phyloP scores from a whole-genome alignment of 2,329 filamentous ascomycete species.

The Colletotrichum costaricense region DNA sequence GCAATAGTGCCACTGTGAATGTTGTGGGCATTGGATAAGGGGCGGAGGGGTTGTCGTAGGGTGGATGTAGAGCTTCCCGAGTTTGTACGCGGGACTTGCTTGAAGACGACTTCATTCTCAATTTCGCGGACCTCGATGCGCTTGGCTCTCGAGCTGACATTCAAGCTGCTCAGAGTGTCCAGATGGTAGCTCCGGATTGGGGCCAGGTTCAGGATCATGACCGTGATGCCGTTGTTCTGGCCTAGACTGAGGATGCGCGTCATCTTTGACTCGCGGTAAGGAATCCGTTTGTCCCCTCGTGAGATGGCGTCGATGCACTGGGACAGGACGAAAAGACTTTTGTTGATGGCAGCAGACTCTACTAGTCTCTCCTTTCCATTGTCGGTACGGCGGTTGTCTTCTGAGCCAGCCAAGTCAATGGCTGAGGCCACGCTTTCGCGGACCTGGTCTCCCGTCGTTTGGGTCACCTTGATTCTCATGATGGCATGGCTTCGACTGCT shows the following conservation, averaged over 20 bases:
- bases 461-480: constrained; percentile 87
- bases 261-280: constrained; percentile 97
- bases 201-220: constrained; percentile 96
- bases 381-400: constrained; percentile 93
- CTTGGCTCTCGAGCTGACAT: constrained; percentile 95
- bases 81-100: constrained; percentile 72
- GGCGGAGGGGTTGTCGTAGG: constrained; percentile 81
- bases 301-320: constrained; percentile 97
- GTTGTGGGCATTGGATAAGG: constrained; percentile 81
- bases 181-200: constrained; percentile 93
- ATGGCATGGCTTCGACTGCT: constrained; percentile 92
- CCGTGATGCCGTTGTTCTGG: constrained; percentile 93
- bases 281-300: constrained; percentile 79
- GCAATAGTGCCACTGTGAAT: constrained; percentile 70
- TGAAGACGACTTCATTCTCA: constrained; percentile 94
- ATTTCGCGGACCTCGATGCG: constrained; percentile 96
- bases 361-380: constrained; percentile 92
- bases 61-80: constrained; percentile 52
- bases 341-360: constrained; percentile 98
- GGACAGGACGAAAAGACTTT: constrained; percentile 92
- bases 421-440: constrained; percentile 88
- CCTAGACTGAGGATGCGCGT: constrained; percentile 91
- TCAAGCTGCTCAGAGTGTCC: constrained; percentile 92
- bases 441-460: constrained; percentile 75
- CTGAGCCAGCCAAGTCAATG: constrained; percentile 94